Base-by-base conservation (phyloP, 768 basidiomycete species). In the Ramaria sp. region DNA sequence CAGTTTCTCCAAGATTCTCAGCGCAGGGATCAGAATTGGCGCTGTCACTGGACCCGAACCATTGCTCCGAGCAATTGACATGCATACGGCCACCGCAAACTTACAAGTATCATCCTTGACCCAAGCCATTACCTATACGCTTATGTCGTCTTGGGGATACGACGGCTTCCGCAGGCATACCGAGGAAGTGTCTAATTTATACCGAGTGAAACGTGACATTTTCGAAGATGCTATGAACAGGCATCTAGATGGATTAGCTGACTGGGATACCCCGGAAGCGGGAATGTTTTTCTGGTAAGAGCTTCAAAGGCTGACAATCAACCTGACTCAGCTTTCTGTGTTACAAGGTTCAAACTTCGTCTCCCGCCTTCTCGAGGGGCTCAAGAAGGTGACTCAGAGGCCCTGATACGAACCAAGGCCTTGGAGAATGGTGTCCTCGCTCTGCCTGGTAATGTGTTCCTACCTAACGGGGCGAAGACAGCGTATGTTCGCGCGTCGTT, bases 231-330 rank as follows among this genome's bases (percentile, higher is more conserved):
- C 85, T 47, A 81, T 92, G 73, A 73, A 77, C 62, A 79, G 77
- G 63, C 78, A 95, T 66, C 77, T 96, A n/a, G 70, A 72, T 48
- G 89, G 82, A 3, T 71, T 94, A 30, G 90, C 82, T n/a, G 79
- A 84, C 66, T 86, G 84, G 84, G 70, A 64, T 51, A 66, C 72
- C 0, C 88, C 88, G 7, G 81, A 83, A 61, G 80, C 86, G 24
- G 87, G 88, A 59, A 88, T 94, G 88, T 94, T 95, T 73, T 82
- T 90, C 66, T 94, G 88, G 86, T 83, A 38, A 24, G 65, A 22
- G 32, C 13, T 62, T 52, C 53, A 61, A 20, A 58, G 52, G 48
- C 56, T 34, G 18, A 15, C 30, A 38, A 25, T 24, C 36, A 24
- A n/a, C 4, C 18, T 16, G 7, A 36, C 42, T 58, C 47, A 42